phyloP scores from a whole-genome alignment of 768 basidiomycete species.

The Pisolithus sp. region DNA sequence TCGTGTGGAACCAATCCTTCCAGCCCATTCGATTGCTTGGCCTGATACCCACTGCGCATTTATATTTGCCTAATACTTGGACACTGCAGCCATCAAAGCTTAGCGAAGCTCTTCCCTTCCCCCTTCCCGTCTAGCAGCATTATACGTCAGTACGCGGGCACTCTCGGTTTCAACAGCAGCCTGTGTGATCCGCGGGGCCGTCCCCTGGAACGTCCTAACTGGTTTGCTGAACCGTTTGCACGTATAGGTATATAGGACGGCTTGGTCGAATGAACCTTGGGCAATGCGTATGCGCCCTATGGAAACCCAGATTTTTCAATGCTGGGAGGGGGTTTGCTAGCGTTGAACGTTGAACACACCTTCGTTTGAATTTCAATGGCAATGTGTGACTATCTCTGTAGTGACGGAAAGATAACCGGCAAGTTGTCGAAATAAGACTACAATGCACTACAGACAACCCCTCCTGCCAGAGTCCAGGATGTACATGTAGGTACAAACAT shows the following conservation, averaged over 20 bases:
- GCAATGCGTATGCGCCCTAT: slow-evolving; percentile 91
- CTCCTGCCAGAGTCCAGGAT: no score
- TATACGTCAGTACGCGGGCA: slow-evolving; percentile 89
- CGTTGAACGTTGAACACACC: slow-evolving; percentile 39
- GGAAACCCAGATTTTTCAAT: not conserved
- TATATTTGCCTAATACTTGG: slow-evolving; percentile 86
- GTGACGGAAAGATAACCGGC: not conserved
- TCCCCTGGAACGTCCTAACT: slow-evolving; percentile 91
- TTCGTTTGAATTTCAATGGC: slow-evolving; percentile 98
- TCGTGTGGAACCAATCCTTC: slow-evolving; percentile 86
- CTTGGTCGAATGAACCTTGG: slow-evolving; percentile 92
- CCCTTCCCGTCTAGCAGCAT: slow-evolving; percentile 94
- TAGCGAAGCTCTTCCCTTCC: slow-evolving; percentile 77
- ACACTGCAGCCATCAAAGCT: slow-evolving; percentile 98
- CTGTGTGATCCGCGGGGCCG: slow-evolving; percentile 91
- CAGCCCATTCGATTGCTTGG: slow-evolving; percentile 92
- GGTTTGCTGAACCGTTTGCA: slow-evolving; percentile 92
- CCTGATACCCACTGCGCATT: slow-evolving; percentile 88
- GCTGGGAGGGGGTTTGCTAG: not conserved
- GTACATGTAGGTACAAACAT: no score
- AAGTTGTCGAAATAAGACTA: no score
- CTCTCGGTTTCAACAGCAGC: slow-evolving; percentile 86
- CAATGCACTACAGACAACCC: no score
- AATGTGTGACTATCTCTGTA: slow-evolving; percentile 40
- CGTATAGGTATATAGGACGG: slow-evolving; percentile 89